Base-by-base conservation (phyloP, 352 stramenopile species). In the Pythium vanterpoolii region DNA sequence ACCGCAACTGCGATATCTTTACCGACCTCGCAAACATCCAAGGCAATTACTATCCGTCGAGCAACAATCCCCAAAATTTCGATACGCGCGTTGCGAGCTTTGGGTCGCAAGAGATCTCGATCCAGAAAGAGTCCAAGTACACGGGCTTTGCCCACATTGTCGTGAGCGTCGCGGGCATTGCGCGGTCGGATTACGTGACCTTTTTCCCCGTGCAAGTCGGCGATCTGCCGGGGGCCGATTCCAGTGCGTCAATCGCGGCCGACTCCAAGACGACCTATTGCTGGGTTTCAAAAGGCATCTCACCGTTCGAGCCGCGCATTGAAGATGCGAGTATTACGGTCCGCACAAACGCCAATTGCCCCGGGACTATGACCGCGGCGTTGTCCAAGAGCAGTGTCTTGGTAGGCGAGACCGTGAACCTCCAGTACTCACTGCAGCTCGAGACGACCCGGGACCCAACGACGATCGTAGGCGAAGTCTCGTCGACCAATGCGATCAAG, bases 181-280 rank as follows among this genome's bases (percentile, higher is more conserved):
- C 75, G 48, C 77, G 83, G 11, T 76, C 77, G 34, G 80, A 93
- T 60, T 93, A 90, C 31, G 73, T 87, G 4, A 89, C 80, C 11
- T 93, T 86, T 56, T 93, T 93, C 62, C 79, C 81, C 6, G 77
- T 89, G 24, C 83, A 90, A 44, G 75, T 93, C 38, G 80, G 83
- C 21, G 77, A 85, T 3, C 68, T 82, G 21, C 75, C 79, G 43
- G 80, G 80, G 31, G 82, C 72, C 4, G 71, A 73, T 13, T 78
- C 78, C 11, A 44, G 13, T 0, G 57, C 54, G 2, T 71, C 57
- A 45, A 79, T 91, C 54, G 65, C 57, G 27, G 71, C 69, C n/a
- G 82, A 89, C 55, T 82, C 76, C 23, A 74, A 73, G 30, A 89
- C 83, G 2, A 92, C 80, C 18, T 92, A 89, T 62, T 92, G 83